phyloP scores from a whole-genome alignment of 2,329 filamentous ascomycete species.

The Phialemoniopsis sp. region DNA sequence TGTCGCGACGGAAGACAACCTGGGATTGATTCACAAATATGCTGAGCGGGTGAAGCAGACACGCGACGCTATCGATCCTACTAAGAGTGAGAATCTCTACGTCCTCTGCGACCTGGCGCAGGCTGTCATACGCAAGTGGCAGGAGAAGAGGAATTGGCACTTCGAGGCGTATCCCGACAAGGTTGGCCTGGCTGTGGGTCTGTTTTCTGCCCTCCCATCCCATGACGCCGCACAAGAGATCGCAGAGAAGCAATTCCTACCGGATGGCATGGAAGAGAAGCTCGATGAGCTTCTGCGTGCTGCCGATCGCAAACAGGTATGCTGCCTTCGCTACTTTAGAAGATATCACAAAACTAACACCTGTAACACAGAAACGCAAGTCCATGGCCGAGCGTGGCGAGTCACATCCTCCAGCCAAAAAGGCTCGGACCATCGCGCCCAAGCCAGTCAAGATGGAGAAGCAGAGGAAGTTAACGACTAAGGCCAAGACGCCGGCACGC shows the following conservation, averaged over 20 bases:
- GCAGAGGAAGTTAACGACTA: not conserved
- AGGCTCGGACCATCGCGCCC: conserved; percentile 20
- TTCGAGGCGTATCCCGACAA: conserved; percentile 82
- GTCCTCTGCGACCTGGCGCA: conserved; percentile 85
- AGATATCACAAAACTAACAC: no score
- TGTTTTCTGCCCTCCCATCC: conserved; percentile 72
- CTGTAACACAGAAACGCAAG: conserved; percentile 49
- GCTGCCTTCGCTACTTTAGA: conserved; percentile 9
- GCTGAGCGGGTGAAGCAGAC: conserved; percentile 92
- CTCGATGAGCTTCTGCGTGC: conserved; percentile 64
- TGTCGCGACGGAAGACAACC: conserved; percentile 80
- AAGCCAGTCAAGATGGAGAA: conserved; percentile 26
- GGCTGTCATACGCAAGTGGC: conserved; percentile 76
- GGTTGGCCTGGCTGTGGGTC: conserved; percentile 71
- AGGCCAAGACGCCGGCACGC: conserved; percentile 7
- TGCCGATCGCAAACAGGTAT: conserved; percentile 70
- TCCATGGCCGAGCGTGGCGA: conserved; percentile 45
- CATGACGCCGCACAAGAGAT: conserved; percentile 80
- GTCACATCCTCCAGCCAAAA: conserved; percentile 37
- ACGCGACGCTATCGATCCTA: conserved; percentile 67
- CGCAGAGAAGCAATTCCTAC: conserved; percentile 79
- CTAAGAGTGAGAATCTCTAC: conserved; percentile 72
- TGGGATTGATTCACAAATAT: conserved; percentile 85
- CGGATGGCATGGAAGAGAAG: conserved; percentile 69
- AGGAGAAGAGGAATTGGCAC: conserved; percentile 80